Conservation (phyloP, 106 monocot species). For the Dioscorea dumetorum region DNA sequence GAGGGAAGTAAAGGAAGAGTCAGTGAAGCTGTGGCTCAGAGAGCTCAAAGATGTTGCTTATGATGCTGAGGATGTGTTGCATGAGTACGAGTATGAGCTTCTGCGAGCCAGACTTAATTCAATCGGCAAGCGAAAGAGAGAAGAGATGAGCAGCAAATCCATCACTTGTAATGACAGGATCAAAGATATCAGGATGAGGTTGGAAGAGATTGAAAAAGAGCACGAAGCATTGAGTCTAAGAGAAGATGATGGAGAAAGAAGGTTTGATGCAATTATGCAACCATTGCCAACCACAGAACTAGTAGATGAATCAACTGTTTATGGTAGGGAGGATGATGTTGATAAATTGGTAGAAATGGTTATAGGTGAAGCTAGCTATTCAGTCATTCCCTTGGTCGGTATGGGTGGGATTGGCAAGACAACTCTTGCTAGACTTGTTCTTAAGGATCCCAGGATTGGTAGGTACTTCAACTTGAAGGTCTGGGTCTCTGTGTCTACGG, state of each 20-base stretch:
- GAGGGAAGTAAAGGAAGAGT: neutral
- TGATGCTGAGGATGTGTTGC: conserved; percentile 15
- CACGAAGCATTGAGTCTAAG: neutral
- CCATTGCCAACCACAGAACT: neutral
- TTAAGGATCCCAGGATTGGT: neutral
- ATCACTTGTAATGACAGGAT: neutral
- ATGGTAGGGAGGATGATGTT: conserved; percentile 14
- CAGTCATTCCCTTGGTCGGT: conserved; percentile 14
- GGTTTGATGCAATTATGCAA: neutral
- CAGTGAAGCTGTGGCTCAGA: conserved; percentile 8
- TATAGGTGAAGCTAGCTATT: neutral
- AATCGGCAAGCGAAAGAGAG: neutral
- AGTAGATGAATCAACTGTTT: neutral
- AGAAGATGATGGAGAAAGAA: neutral
- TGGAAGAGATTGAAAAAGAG: neutral
- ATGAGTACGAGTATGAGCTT: conserved; percentile 4
- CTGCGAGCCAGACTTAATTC: neutral
- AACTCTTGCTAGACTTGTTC: conserved; percentile 21
- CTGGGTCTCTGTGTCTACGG: conserved; percentile 2
- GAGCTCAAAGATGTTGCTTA: conserved; percentile 15
- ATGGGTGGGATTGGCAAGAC: conserved; percentile 29
- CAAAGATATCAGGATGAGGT: neutral
- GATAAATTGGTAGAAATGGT: conserved; percentile 3
- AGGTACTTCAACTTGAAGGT: neutral
- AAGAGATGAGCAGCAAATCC: neutral